Base-by-base conservation (phyloP, 805 yeast species). In the Starmerella bacillaris region DNA sequence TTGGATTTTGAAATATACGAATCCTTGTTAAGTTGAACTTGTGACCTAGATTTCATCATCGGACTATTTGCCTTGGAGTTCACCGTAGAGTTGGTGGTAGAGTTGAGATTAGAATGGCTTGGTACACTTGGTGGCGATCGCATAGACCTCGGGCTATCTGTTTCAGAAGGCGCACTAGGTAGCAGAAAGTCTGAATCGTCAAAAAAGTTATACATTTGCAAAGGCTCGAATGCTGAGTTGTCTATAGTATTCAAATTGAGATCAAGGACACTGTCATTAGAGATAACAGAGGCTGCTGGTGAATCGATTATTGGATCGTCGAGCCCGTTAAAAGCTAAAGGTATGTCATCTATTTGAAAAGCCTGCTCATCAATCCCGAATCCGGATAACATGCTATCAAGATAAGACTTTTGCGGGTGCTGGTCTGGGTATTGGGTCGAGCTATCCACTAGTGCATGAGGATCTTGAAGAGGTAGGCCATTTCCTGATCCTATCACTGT, bases 291-390 rank as follows among this genome's bases (percentile, higher is more conserved):
- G 4, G 24, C 28, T 4, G 37, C 14, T 7, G 26, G 26, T 17
- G 21, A 18, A 21, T 38, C 42, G 27, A 41, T 7, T 27, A 41
- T 24, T n/a, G 43, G 41, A 38, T 42, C 45, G 14, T 42, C 45
- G n/a, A 42, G 39, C 8, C 37, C 45, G 26, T 42, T 42, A 39
- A 42, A 42, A n/a, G 45, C 45, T 8, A 42, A 30, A 5, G 45
- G 45, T 12, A 42, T 37, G 27, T 42, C 30, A 15, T 36, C 43
- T 16, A 42, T 26, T 21, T 39, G 45, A 30, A 42, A 42, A 1
- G 38, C 20, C 20, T 27, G 11, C 15, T 39, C 38, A 21, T 26
- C 27, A 3, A 11, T 17, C 3, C 12, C 34, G 12, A 37, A 18
- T 18, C 27, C 37, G 20, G 4, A n/a, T n/a, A n/a, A n/a, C n/a